Conservation (phyloP, 176 grass and related monocot genomes). For the Dactylis glomerata region DNA sequence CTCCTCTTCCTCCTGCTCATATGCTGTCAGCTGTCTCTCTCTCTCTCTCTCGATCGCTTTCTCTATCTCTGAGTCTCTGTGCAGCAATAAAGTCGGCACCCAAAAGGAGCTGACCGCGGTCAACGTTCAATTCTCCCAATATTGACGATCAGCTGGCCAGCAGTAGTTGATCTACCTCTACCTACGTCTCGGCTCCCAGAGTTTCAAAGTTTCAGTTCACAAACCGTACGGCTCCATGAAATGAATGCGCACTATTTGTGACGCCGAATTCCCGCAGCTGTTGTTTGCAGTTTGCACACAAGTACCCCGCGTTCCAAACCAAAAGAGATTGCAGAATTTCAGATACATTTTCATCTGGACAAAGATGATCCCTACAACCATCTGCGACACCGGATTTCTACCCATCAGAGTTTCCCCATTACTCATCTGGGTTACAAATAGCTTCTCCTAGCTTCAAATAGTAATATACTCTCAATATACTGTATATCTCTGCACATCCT, state of each 20-base stretch:
- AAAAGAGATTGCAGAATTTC: background rate
- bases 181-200: background rate
- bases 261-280: background rate
- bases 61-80: background rate
- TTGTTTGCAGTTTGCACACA: background rate
- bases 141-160: conserved; percentile 6
- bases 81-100: background rate
- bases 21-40: background rate
- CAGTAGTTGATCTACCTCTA: background rate
- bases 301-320: background rate
- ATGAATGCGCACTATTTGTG: background rate
- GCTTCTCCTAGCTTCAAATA: background rate
- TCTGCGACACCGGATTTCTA: background rate
- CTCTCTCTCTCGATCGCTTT: background rate
- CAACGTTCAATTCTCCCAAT: background rate
- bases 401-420: background rate
- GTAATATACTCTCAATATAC: background rate
- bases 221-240: background rate
- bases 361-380: too few species aligned
- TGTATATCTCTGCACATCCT: background rate
- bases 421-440: background rate
- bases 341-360: background rate
- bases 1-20: background rate
- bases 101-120: background rate
- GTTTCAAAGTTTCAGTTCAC: background rate